Base-by-base conservation (phyloP, 371 early-diverging fungal genomes). In the Mortierella sp. region DNA sequence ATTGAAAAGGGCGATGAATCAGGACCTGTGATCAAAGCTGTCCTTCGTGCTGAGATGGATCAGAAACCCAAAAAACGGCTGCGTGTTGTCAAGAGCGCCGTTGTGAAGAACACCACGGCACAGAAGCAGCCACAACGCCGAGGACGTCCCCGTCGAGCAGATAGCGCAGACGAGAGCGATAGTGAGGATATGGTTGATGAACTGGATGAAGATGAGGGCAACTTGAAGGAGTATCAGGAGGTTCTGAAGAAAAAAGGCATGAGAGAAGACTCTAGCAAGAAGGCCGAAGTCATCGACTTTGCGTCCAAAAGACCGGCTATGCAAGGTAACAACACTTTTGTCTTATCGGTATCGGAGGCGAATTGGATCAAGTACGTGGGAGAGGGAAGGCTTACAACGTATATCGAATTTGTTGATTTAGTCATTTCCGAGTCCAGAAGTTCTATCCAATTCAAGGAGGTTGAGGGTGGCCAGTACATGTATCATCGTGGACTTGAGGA, bases 401-500 rank as follows among this genome's bases (percentile, higher is more conserved):
- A 16, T 29, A 21, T 14, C 29, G 22, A 43, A 9, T 51, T 25
- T 41, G 40, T 5, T 25, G 34, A 19, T 13, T 16, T 46, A 45
- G 29, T n/a, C 9, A 50, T 73, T 51, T 63, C 67, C 13, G 67
- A 67, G 41, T 49, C 74, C 6, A 46, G 43, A 7, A 21, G 43
- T 24, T 27, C 55, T 8, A 22, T 63, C 19, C 54, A 41, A n/a
- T 67, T 67, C 48, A 49, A 40, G 24, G 50, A 65, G 5, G 74
- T 73, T 2, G 60, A 73, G 39, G 63, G 74, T 17, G 67, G 74
- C 14, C 46, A 62, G 24, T 73, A 67, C 31, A 51, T 50, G 24
- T 67, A 58, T 16, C 67, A 73, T 41, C 67, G 74, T 17, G 74
- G 74, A 31, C 53, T 73, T 9, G 74, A 73, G 39, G 74, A 73